Percentiles rank a stretch among this genome's conserved stretches.
Conservation (phyloP, 768 basidiomycete genomes). For the Mycena filopes region DNA sequence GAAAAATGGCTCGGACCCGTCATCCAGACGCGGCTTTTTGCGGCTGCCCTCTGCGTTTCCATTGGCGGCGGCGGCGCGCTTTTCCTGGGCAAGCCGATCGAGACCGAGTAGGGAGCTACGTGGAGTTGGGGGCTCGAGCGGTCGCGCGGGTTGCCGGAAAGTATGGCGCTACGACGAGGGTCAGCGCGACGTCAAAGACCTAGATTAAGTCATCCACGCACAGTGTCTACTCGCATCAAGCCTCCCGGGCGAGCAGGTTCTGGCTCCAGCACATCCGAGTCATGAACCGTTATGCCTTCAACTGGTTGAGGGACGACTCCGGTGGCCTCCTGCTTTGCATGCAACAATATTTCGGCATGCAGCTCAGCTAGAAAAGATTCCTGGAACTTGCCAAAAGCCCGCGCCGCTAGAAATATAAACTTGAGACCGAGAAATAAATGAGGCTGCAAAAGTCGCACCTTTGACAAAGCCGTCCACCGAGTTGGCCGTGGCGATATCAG, state of each 20-base stretch:
- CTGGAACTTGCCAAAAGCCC: constrained; percentile 88
- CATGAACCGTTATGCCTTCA: constrained; percentile 80
- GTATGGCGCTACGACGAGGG: constrained; percentile 69
- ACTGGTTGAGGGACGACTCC: constrained; percentile 67
- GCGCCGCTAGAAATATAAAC: constrained; percentile 63
- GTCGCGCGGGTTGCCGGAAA: constrained; percentile 80
- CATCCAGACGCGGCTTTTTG: constrained; percentile 73
- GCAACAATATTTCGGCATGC: constrained; percentile 81
- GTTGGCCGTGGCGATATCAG: constrained; percentile 82
- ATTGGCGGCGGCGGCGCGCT: constrained; percentile 67
- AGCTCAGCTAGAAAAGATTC: constrained; percentile 81
- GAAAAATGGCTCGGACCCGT: constrained; percentile 78
- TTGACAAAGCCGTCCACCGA: constrained; percentile 70
- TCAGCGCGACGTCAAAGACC: neutral
- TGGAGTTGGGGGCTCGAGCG: constrained; percentile 81
- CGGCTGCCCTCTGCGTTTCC: constrained; percentile 61
- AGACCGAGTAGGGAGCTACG: constrained; percentile 86
- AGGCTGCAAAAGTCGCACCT: constrained; percentile 55
- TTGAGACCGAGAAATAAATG: constrained; percentile 4
- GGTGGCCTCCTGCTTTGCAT: constrained; percentile 71
- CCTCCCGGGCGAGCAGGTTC: constrained; percentile 84
- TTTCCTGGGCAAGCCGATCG: constrained; percentile 89
- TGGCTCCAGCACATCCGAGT: constrained; percentile 86
- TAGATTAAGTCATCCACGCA: constrained; percentile 44
- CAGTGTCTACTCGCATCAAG: constrained; percentile 73